Percentiles rank a stretch among this genome's conserved stretches.
phyloP scores from a whole-genome alignment of 306 rosid species.

The Inga oerstediana region DNA sequence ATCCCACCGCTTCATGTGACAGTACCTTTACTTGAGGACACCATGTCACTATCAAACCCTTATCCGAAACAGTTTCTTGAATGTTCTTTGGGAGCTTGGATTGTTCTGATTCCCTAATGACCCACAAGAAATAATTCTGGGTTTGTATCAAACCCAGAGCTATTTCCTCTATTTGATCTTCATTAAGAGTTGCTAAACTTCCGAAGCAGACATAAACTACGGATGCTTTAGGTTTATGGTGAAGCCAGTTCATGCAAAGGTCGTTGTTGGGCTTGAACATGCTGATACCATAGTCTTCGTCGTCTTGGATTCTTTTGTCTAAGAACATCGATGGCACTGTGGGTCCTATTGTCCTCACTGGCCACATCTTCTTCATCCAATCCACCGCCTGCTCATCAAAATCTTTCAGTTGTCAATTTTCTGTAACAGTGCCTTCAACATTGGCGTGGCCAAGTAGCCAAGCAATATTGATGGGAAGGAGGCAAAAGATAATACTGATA shows the following conservation, averaged over 20 bases:
- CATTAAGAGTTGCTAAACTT: background rate
- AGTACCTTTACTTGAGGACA: background rate
- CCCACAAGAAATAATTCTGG: background rate
- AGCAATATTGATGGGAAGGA: background rate
- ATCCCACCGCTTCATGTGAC: background rate
- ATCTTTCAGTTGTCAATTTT: background rate
- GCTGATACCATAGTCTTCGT: background rate
- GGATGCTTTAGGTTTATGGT: background rate
- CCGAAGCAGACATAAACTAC: background rate
- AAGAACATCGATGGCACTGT: background rate
- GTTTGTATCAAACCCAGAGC: background rate
- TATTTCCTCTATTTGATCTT: background rate
- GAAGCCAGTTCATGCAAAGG: background rate
- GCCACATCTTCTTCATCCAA: conserved; percentile 2
- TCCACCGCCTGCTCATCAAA: background rate
- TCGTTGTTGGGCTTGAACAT: background rate
- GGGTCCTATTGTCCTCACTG: background rate
- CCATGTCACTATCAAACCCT: background rate
- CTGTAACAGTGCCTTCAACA: background rate
- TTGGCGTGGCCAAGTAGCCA: background rate
- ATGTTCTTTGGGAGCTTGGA: background rate
- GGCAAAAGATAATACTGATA: background rate
- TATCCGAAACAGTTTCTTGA: background rate
- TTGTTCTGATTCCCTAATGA: background rate
- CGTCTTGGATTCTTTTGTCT: background rate